These are phyloP conservation scores for Fagus crenata DNA, from an alignment of 306 rosid genomes.

Conservation along the genomic window DNA sequence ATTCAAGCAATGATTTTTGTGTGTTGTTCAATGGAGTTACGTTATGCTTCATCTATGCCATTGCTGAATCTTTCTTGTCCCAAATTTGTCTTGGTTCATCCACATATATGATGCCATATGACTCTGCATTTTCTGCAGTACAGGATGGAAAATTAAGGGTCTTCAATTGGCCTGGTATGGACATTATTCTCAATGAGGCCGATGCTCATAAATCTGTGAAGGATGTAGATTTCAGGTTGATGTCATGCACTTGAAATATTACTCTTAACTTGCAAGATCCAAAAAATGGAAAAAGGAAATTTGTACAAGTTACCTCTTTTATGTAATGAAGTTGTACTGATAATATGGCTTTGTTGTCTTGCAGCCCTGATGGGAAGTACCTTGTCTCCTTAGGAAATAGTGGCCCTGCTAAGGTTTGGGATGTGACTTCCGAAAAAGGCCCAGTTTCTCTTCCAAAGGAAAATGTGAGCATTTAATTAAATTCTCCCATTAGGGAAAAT, in stretches of 20 bases:
- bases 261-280: conserved; percentile 16
- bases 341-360: conserved; percentile 34
- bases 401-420: conserved; percentile 95
- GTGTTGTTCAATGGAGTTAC: background rate
- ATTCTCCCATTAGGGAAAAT: conserved; percentile 12
- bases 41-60: background rate
- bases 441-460: conserved; percentile 57
- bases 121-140: conserved; percentile 65
- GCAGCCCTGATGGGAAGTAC: conserved; percentile 80
- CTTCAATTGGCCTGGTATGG: conserved; percentile 95
- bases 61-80: conserved; percentile 2
- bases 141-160: conserved; percentile 89
- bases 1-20: background rate
- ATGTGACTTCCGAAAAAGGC: conserved; percentile 55
- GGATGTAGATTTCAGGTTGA: conserved; percentile 87
- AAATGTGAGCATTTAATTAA: conserved; percentile 58
- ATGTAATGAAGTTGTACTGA: conserved; percentile 33
- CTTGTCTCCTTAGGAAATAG: conserved; percentile 77
- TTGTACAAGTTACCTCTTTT: conserved; percentile 12
- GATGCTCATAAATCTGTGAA: conserved; percentile 66
- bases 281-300: conserved; percentile 18
- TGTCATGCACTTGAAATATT: conserved; percentile 17
- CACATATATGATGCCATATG: conserved; percentile 32
- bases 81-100: conserved; percentile 5
- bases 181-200: conserved; percentile 55